Evolutionary conservation across 75 land plant species (phyloP), one percentile per base, ranked within the genome.

Genomic region (Selaginella tamariscina): DNA sequence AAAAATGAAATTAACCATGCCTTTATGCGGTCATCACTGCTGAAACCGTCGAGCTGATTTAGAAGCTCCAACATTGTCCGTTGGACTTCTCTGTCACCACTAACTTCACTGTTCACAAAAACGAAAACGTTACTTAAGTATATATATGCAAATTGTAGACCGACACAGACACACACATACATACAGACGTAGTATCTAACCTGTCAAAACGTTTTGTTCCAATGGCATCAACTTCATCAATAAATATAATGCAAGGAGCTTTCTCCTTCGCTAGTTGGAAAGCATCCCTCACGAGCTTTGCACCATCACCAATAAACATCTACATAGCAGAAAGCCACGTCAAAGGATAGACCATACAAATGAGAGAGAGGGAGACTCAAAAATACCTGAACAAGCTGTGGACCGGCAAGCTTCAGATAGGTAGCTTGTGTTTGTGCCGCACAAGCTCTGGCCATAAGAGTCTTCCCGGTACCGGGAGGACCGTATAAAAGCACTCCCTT

Each of bases 381-480:
- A 5, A 39, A 15, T 5, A 94, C 98, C 91, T 94, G 98, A 11
- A 94, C 98, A 31, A 94, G 85, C 68, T 94, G 98, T 0, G 98
- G 98, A 5, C 98, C 98, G 26, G 98, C 98, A 59, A 94, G 80
- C 68, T 94, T 94, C 54, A 94, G 70, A 65, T 87, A 94, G 26
- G 98, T 94, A 33, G 98, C 98, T 85, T 94, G 85, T 27, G 98
- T 94, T 66, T 94, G 98, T 26, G 98, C 98, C 2, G 98, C 98
- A 80, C 98, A 94, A 56, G 98, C 98, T 56, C 98, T 83, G 21
- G 98, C 99, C 99, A 95, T 90, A 28, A 95, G 72, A 24, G 99
- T 95, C 72, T 95, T 95, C 8, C 99, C 99, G 55, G 99, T 95
- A 1, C 99, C 99, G 32, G 99, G 99, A 30, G 99, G 99, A 26